Percentiles rank a stretch among this genome's conserved stretches.
phyloP scores from a whole-genome alignment of 2,329 filamentous ascomycete species.

The Ciborinia camelliae region DNA sequence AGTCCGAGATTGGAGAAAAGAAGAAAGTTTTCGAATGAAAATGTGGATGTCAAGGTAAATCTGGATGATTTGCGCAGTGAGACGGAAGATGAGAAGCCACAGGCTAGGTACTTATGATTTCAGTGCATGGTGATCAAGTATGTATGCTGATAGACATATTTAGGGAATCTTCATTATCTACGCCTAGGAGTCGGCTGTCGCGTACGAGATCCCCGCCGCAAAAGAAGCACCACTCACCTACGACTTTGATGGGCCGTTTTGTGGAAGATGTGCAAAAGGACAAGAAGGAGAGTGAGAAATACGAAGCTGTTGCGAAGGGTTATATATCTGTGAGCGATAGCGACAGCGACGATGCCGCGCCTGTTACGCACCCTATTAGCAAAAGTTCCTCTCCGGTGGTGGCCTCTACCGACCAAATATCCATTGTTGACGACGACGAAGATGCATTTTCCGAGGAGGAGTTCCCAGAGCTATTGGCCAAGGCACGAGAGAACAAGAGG shows the following conservation, averaged over 20 bases:
- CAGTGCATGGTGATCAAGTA: not conserved
- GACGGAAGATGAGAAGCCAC: constrained; percentile 11
- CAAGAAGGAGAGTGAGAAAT: constrained; percentile 11
- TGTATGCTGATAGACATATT: constrained; percentile 8
- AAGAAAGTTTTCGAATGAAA: constrained; percentile 26
- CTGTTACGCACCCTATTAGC: constrained; percentile 2
- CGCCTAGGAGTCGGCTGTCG: constrained; percentile 25
- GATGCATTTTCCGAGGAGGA: constrained; percentile 31
- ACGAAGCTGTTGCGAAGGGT: constrained; percentile 20
- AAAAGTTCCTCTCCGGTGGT: constrained; percentile 1
- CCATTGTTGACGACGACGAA: constrained; percentile 30
- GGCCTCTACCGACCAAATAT: not conserved
- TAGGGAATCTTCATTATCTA: constrained; percentile 30
- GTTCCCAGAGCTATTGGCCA: constrained; percentile 34
- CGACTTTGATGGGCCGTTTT: constrained; percentile 25
- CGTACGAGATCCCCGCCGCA: constrained; percentile 12
- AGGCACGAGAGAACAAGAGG: constrained; percentile 32
- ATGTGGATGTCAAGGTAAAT: constrained; percentile 22
- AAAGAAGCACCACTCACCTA: constrained; percentile 21
- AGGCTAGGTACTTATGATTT: constrained; percentile 6
- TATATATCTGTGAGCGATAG: constrained; percentile 32
- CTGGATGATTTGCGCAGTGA: constrained; percentile 19
- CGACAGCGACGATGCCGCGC: constrained; percentile 22
- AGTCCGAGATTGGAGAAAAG: constrained; percentile 31
- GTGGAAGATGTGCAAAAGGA: constrained; percentile 23